Evolutionary conservation across 768 basidiomycete species (phyloP).

Genomic region (Hysterangium stoloniferum): DNA sequence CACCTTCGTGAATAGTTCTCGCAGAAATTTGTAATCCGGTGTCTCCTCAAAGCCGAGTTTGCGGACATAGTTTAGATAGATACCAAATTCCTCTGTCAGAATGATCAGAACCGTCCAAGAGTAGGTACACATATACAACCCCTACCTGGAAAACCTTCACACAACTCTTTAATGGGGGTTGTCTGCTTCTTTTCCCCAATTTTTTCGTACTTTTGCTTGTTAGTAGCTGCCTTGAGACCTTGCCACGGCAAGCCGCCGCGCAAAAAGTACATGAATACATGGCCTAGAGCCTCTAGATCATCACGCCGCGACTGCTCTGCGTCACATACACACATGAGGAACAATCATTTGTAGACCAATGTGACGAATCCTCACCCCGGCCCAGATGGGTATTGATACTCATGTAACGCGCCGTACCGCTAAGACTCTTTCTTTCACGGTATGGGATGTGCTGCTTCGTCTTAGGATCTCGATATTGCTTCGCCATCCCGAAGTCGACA

Average conservation of each 20-base stretch:
- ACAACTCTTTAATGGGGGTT: conserved; percentile 94
- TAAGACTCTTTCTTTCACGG: conserved; percentile 93
- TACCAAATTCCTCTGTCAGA: conserved; percentile 85
- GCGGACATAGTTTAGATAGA: conserved; percentile 98
- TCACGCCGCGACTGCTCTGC: conserved; percentile 89
- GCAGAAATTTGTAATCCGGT: conserved; percentile 96
- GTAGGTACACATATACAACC: conserved; percentile 11
- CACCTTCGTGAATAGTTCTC: conserved; percentile 91
- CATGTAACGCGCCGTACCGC: conserved; percentile 99
- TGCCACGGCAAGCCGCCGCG: conserved; percentile 98
- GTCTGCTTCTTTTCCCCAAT: conserved; percentile 99
- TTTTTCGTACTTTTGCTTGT: conserved; percentile 99
- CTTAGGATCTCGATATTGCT: conserved; percentile 98
- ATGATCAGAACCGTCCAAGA: not conserved
- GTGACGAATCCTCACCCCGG: conserved; percentile 51
- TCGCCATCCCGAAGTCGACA: conserved; percentile 99
- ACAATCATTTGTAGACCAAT: conserved; percentile 7
- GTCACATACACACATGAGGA: conserved; percentile 10
- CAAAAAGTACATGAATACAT: conserved; percentile 99
- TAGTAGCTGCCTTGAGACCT: conserved; percentile 97
- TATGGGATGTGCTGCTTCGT: conserved; percentile 99
- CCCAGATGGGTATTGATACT: conserved; percentile 99
- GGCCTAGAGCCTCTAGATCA: conserved; percentile 97
- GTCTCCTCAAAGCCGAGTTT: conserved; percentile 99
- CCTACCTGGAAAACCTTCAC: conserved; percentile 89